These are phyloP conservation scores for Geotrichum phurueaensis DNA, from an alignment of 1,139 yeast species.

Conservation along the genomic window DNA sequence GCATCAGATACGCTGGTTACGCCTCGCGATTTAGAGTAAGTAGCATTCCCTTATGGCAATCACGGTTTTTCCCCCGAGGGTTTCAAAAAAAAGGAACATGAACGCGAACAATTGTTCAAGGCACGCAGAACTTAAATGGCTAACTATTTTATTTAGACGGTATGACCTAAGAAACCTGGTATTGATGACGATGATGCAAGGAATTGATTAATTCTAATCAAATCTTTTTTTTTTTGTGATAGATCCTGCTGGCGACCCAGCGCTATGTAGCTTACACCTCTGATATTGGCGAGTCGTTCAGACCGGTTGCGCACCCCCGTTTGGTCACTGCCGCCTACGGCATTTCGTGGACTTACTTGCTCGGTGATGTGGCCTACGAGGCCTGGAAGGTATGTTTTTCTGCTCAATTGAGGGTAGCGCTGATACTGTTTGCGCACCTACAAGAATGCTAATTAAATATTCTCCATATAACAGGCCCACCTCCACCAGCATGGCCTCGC, in stretches of 20 bases:
- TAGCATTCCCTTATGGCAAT: background rate
- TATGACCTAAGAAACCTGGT: conserved; percentile 8
- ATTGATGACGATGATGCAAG: background rate
- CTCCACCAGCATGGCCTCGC: conserved; percentile 63
- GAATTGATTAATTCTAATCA: background rate
- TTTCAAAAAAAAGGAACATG: too few species aligned
- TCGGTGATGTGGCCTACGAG: conserved; percentile 74
- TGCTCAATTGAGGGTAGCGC: background rate
- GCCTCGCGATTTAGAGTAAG: conserved; percentile 57
- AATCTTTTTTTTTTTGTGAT: background rate
- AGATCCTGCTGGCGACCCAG: conserved; percentile 64
- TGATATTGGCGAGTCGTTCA: conserved; percentile 83
- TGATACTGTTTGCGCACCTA: background rate
- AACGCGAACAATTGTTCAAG: background rate
- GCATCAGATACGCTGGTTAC: conserved; percentile 73
- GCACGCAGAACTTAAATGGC: background rate
- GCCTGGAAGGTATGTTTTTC: conserved; percentile 49
- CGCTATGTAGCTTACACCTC: conserved; percentile 83
- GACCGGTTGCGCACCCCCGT: conserved; percentile 73
- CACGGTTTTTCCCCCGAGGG: too few species aligned
- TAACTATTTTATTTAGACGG: conserved; percentile 11
- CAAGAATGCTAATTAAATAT: background rate
- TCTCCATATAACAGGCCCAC: conserved; percentile 39
- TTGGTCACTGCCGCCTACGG: conserved; percentile 64
- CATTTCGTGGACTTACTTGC: conserved; percentile 67